Conservation (phyloP, 176 grass and related monocot species). For the Bromus sterilis region DNA sequence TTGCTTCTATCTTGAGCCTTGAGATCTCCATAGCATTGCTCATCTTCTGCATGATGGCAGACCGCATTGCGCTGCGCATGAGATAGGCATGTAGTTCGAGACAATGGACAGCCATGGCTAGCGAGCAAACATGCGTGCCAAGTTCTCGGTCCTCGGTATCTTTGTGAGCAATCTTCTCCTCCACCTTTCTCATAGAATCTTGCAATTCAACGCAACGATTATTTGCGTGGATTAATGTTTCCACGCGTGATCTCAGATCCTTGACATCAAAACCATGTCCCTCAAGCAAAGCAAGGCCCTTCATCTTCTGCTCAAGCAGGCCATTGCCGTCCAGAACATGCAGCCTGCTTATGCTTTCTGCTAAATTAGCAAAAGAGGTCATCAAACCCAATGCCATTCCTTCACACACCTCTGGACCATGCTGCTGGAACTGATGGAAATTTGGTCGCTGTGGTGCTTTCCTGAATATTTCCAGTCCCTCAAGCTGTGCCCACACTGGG, state of each 20-base stretch:
- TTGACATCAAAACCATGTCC: slow-evolving; percentile 51
- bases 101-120: slow-evolving; percentile 2
- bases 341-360: slow-evolving; percentile 31
- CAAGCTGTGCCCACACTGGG: slow-evolving; percentile 34
- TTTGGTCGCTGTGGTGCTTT: slow-evolving; percentile 32
- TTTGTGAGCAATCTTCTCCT: neutral
- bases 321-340: slow-evolving; percentile 14
- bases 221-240: slow-evolving; percentile 25
- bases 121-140: neutral
- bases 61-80: neutral
- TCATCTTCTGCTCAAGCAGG: slow-evolving; percentile 39
- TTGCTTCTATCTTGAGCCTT: slow-evolving; percentile 16
- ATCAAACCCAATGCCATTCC: slow-evolving; percentile 65
- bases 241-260: slow-evolving; percentile 33
- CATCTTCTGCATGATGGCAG: neutral
- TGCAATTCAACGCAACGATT: neutral
- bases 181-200: neutral
- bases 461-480: slow-evolving; percentile 49
- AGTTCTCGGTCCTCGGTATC: neutral
- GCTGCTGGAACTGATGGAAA: slow-evolving; percentile 26
- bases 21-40: neutral
- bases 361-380: slow-evolving; percentile 44
- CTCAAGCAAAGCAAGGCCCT: slow-evolving; percentile 31
- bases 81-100: slow-evolving; percentile 4
- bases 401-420: slow-evolving; percentile 38